These are phyloP conservation scores for Daphne laureola DNA, from an alignment of 441 rosid genomes.

Conservation along the genomic window DNA sequence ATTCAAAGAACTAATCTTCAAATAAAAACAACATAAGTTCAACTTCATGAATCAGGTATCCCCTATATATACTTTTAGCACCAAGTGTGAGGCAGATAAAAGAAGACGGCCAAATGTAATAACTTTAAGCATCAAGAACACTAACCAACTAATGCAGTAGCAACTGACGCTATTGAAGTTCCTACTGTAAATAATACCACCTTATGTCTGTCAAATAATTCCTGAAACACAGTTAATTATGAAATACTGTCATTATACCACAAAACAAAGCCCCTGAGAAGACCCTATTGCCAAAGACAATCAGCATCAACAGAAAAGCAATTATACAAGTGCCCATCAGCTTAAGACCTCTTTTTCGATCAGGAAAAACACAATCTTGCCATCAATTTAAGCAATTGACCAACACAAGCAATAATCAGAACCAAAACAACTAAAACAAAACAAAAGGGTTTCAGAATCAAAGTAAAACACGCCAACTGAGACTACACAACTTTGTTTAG, in stretches of 20 bases:
- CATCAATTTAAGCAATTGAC: not conserved
- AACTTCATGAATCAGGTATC: no score
- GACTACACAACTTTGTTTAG: no score
- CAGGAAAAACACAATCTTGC: not conserved
- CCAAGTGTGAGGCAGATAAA: not conserved
- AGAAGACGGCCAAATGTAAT: not conserved
- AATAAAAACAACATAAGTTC: not conserved
- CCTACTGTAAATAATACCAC: constrained; percentile 84
- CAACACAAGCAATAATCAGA: not conserved
- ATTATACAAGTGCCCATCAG: not conserved
- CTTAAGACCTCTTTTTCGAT: not conserved
- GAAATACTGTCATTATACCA: constrained; percentile 7
- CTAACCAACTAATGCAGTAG: constrained; percentile 84
- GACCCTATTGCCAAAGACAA: constrained; percentile 6
- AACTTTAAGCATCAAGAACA: constrained; percentile 5
- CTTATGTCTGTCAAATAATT: constrained; percentile 71
- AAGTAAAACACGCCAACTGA: no score
- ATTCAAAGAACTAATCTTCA: not conserved
- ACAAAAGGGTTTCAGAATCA: no score
- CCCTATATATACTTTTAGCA: not conserved
- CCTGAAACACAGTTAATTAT: constrained; percentile 32
- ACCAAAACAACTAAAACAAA: no score
- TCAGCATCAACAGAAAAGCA: not conserved
- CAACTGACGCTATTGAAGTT: constrained; percentile 87
- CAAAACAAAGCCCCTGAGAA: constrained; percentile 6